Conservation (phyloP, 805 yeast genomes). For the Metschnikowia gelsemii region DNA sequence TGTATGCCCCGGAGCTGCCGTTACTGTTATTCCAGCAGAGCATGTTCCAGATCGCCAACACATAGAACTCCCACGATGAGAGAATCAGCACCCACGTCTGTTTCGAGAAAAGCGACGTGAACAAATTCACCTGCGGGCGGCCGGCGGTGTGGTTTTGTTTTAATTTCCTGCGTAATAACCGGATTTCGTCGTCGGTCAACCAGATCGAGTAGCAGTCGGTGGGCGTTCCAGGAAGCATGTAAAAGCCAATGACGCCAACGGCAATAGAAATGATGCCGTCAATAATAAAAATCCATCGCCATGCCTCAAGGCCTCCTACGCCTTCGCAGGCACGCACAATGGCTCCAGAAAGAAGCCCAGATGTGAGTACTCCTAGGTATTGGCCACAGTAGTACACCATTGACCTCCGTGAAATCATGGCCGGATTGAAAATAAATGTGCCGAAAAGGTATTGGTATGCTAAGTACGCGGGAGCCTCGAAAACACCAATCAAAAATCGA, state of each 20-base stretch:
- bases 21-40: conserved; percentile 64
- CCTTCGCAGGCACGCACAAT: conserved; percentile 16
- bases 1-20: conserved; percentile 52
- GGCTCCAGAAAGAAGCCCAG: conserved; percentile 30
- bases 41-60: conserved; percentile 52
- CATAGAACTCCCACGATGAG: conserved; percentile 59
- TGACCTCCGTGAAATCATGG: conserved; percentile 27
- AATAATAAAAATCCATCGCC: conserved; percentile 21
- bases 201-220: conserved; percentile 22
- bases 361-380: conserved; percentile 29
- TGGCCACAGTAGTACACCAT: conserved; percentile 30
- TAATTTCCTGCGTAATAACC: conserved; percentile 37
- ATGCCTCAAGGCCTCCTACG: conserved; percentile 18
- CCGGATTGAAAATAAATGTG: conserved; percentile 23
- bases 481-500: conserved; percentile 26
- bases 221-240: conserved; percentile 24
- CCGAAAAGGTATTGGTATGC: conserved; percentile 27
- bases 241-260: conserved; percentile 19
- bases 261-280: conserved; percentile 18
- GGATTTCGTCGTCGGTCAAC: conserved; percentile 20
- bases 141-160: conserved; percentile 21
- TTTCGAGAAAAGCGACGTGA: conserved; percentile 15
- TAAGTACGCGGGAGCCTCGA: conserved; percentile 29
- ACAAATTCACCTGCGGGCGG: conserved; percentile 17
- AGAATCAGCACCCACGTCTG: conserved; percentile 53